These are phyloP conservation scores for Amaranthus palmeri DNA, from an alignment of 148 eudicot species.

Conservation along the genomic window DNA sequence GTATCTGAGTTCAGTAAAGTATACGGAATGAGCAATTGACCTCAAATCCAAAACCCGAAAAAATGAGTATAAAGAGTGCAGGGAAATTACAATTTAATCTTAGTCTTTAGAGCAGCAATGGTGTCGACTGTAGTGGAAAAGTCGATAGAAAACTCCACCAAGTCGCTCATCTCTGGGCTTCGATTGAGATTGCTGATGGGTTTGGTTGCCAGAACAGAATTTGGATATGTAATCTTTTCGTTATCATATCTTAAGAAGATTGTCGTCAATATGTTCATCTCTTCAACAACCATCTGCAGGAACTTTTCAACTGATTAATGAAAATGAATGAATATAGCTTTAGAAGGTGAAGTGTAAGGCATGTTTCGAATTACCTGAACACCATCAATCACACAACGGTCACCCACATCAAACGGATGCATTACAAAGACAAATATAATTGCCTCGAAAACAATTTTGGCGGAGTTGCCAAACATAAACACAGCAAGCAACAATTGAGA, in stretches of 20 bases:
- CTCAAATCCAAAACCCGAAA: neutral
- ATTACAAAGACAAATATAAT: conserved; percentile 67
- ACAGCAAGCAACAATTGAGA: conserved; percentile 67
- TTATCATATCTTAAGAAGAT: conserved; percentile 70
- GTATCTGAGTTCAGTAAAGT: conserved; percentile 41
- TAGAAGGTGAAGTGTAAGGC: neutral
- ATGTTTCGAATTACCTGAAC: conserved; percentile 50
- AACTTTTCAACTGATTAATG: neutral
- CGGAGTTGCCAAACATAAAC: conserved; percentile 63
- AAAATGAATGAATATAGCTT: neutral
- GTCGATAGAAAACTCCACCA: conserved; percentile 70
- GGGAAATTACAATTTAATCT: conserved; percentile 46
- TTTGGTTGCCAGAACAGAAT: conserved; percentile 60
- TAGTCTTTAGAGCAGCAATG: conserved; percentile 52
- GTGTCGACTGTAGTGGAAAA: conserved; percentile 62
- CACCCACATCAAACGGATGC: conserved; percentile 94
- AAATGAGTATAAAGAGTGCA: neutral
- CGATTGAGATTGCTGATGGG: conserved; percentile 82
- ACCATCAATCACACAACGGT: conserved; percentile 80
- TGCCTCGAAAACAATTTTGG: conserved; percentile 68
- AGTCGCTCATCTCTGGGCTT: conserved; percentile 79
- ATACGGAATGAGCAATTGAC: neutral
- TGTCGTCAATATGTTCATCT: conserved; percentile 90
- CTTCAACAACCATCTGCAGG: conserved; percentile 77
- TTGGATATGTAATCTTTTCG: conserved; percentile 75